These are phyloP conservation scores for Lentinula lateritia DNA, from an alignment of 768 basidiomycete genomes.

Conservation along the genomic window DNA sequence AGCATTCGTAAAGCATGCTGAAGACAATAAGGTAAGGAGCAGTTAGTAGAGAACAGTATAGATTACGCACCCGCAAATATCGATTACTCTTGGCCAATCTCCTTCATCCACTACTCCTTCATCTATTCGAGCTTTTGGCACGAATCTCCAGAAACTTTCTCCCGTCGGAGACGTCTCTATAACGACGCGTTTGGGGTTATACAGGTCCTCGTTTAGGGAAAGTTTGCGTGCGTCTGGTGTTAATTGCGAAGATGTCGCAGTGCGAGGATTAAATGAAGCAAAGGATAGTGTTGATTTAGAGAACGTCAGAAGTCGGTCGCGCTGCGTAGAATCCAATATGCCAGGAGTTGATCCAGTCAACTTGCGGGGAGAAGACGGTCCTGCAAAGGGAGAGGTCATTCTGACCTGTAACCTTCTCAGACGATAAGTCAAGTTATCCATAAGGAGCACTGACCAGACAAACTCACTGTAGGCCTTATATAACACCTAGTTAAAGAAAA, in stretches of 20 bases:
- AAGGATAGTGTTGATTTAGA: conserved; percentile 61
- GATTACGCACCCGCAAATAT: conserved; percentile 56
- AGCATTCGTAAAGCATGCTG: conserved; percentile 45
- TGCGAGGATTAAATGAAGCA: conserved; percentile 67
- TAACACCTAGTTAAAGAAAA: background rate
- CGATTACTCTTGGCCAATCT: conserved; percentile 58
- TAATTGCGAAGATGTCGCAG: conserved; percentile 41
- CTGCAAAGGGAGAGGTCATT: conserved; percentile 15
- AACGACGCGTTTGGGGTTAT: conserved; percentile 66
- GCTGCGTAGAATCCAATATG: conserved; percentile 58
- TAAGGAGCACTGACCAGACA: background rate
- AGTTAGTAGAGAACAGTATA: background rate
- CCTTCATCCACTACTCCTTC: conserved; percentile 63
- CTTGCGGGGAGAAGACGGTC: conserved; percentile 18
- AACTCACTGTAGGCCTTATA: conserved; percentile 9
- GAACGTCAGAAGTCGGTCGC: conserved; percentile 52
- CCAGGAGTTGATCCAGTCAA: conserved; percentile 54
- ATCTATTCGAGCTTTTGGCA: conserved; percentile 60
- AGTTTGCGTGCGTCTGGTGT: conserved; percentile 33
- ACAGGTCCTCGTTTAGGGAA: conserved; percentile 39
- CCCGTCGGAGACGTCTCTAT: conserved; percentile 60
- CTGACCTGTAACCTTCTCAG: background rate
- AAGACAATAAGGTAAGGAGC: conserved; percentile 5
- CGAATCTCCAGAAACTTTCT: conserved; percentile 66
- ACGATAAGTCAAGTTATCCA: conserved; percentile 2